Conservation (phyloP, 2,329 filamentous ascomycete genomes). For the Cryphonectria carpinicola region DNA sequence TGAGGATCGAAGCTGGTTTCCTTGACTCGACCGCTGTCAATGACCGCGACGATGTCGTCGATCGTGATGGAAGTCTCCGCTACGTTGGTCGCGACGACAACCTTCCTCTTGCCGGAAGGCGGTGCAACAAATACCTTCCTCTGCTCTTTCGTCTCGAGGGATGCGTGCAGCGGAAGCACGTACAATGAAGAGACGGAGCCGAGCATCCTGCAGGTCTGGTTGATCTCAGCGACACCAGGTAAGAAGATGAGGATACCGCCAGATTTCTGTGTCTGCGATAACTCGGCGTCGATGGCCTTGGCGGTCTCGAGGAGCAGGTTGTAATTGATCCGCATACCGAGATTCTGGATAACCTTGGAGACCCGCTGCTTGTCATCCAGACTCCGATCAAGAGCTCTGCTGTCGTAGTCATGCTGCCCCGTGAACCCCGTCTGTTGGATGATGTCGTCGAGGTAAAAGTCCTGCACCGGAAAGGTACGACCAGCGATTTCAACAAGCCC, state of each 20-base stretch:
- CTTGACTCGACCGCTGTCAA: constrained; percentile 94
- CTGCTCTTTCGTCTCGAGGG: constrained; percentile 85
- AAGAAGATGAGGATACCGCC: constrained; percentile 96
- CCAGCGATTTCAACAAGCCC: constrained; percentile 86
- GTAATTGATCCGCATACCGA: constrained; percentile 90
- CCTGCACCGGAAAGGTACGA: constrained; percentile 85
- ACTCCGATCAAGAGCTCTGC: constrained; percentile 53
- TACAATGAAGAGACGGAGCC: constrained; percentile 66
- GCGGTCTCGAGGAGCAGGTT: constrained; percentile 81
- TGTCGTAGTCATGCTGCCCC: constrained; percentile 50
- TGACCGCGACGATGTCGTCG: constrained; percentile 93
- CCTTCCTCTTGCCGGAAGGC: constrained; percentile 81
- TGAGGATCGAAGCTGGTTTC: constrained; percentile 92
- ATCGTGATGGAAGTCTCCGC: constrained; percentile 99
- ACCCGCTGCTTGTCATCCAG: constrained; percentile 40
- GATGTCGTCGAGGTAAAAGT: constrained; percentile 89
- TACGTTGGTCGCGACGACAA: constrained; percentile 94
- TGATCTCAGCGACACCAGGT: constrained; percentile 90
- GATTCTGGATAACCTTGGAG: constrained; percentile 70
- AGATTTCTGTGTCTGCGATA: constrained; percentile 65
- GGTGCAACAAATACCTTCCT: constrained; percentile 79
- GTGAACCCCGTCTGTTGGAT: constrained; percentile 76
- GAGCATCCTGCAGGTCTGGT: constrained; percentile 73
- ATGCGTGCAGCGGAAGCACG: constrained; percentile 88
- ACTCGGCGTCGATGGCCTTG: constrained; percentile 76